These are phyloP conservation scores for Albizia julibrissin DNA, from an alignment of 306 rosid genomes.

Conservation along the genomic window DNA sequence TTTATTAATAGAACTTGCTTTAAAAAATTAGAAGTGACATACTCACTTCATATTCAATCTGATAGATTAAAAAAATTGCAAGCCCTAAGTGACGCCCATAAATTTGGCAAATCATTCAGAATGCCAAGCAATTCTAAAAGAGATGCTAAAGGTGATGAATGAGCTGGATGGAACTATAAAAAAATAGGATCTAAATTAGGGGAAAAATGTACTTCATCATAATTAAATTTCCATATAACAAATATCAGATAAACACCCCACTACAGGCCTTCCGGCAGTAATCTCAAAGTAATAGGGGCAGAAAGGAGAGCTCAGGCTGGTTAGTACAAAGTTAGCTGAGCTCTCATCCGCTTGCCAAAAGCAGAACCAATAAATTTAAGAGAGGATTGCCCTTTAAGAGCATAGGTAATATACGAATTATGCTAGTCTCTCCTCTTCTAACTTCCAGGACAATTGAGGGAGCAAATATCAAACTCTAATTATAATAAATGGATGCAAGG, in stretches of 20 bases:
- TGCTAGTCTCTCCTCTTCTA: background rate
- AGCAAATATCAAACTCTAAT: background rate
- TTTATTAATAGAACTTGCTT: background rate
- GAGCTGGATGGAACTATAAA: background rate
- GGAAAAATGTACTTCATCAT: background rate
- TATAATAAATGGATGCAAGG: background rate
- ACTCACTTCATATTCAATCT: conserved; percentile 3
- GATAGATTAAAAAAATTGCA: background rate
- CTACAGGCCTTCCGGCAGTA: background rate
- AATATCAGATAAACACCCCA: background rate
- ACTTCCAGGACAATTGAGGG: background rate
- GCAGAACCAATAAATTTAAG: background rate
- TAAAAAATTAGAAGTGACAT: background rate
- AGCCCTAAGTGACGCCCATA: background rate
- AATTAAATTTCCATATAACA: background rate
- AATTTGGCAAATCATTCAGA: conserved; percentile 3
- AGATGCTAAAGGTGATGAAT: background rate
- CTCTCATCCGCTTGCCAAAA: background rate
- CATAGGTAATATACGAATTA: background rate
- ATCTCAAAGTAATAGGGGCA: background rate
- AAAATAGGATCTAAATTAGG: background rate
- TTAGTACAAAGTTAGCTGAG: background rate
- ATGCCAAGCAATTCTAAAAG: background rate
- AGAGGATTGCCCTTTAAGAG: background rate
- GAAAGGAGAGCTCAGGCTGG: background rate